Percentiles rank a stretch among this genome's conserved stretches.
Conservation (phyloP, 108 stramenopile genomes). For the Nannochloropsis salina region DNA sequence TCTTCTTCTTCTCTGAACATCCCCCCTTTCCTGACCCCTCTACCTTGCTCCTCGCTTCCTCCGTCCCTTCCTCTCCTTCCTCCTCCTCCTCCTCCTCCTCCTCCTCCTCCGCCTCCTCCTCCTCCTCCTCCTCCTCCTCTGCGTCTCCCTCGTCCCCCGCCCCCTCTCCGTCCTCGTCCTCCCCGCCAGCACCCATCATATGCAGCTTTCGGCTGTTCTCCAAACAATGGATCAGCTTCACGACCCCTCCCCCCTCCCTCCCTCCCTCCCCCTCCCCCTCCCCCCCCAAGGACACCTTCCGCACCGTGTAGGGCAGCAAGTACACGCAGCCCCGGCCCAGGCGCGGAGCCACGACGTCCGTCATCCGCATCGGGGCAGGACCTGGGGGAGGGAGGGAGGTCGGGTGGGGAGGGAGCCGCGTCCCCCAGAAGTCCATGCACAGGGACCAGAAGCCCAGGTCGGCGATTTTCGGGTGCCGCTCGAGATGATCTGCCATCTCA, state of each 20-base stretch:
- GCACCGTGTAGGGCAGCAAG: not conserved
- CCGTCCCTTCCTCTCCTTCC: not conserved
- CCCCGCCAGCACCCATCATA: not conserved
- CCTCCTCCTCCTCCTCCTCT: not conserved
- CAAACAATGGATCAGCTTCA: constrained; percentile 13
- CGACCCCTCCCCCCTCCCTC: not conserved
- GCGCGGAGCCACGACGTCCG: not conserved
- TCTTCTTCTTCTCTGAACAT: no score
- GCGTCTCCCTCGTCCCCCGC: not conserved
- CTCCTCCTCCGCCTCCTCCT: not conserved
- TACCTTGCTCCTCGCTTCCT: no score
- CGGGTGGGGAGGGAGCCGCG: not conserved
- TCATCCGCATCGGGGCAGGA: not conserved
- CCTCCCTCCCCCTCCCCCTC: not conserved
- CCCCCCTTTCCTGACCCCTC: no score
- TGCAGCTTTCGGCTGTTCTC: not conserved
- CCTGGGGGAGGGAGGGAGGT: not conserved
- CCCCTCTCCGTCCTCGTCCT: not conserved
- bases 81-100: not conserved
- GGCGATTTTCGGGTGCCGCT: not conserved
- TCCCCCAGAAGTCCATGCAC: not conserved
- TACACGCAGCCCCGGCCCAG: not conserved
- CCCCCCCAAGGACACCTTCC: not conserved
- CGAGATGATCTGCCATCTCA: not conserved
- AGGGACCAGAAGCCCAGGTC: not conserved